Percentiles rank a stretch among this genome's conserved stretches.
phyloP scores from a whole-genome alignment of 768 basidiomycete genomes.

The Tricholoma terreum region DNA sequence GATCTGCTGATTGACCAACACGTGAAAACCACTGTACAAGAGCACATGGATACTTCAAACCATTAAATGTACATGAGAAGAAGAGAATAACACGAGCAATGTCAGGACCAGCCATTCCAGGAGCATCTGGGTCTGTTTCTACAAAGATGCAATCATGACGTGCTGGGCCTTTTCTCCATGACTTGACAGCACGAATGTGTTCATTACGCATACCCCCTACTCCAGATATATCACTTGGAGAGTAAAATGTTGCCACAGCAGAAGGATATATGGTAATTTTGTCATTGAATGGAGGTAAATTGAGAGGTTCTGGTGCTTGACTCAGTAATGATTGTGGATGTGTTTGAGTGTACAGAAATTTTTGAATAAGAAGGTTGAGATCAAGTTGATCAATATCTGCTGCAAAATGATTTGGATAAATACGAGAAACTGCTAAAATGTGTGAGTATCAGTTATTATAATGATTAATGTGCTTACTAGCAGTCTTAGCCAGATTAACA shows the following conservation, averaged over 20 bases:
- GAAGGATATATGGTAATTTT: slow-evolving; percentile 18
- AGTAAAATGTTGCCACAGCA: slow-evolving; percentile 23
- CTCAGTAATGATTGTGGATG: neutral
- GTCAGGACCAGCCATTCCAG: neutral
- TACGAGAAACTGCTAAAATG: slow-evolving; percentile 5
- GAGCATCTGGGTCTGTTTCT: neutral
- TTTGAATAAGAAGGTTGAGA: neutral
- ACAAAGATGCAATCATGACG: neutral
- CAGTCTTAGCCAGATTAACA: neutral
- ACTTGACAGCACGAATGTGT: neutral
- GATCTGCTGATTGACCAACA: too few relatives aligned
- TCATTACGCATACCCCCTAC: slow-evolving; percentile 23
- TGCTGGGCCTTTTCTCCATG: neutral
- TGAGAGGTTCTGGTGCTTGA: too few relatives aligned
- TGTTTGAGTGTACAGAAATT: neutral
- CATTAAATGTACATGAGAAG: neutral
- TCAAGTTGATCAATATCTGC: neutral
- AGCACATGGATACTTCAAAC: neutral
- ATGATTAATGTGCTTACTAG: slow-evolving; percentile 5
- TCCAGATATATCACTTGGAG: slow-evolving; percentile 30
- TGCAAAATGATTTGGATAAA: neutral
- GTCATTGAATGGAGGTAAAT: neutral
- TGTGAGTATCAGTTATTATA: slow-evolving; percentile 11
- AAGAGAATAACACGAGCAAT: neutral
- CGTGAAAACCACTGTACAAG: neutral